Percentiles rank a stretch among this genome's conserved stretches.
These are phyloP conservation scores for Cordyceps cicadae DNA, from an alignment of 2,329 filamentous ascomycete species.

Conservation along the genomic window DNA sequence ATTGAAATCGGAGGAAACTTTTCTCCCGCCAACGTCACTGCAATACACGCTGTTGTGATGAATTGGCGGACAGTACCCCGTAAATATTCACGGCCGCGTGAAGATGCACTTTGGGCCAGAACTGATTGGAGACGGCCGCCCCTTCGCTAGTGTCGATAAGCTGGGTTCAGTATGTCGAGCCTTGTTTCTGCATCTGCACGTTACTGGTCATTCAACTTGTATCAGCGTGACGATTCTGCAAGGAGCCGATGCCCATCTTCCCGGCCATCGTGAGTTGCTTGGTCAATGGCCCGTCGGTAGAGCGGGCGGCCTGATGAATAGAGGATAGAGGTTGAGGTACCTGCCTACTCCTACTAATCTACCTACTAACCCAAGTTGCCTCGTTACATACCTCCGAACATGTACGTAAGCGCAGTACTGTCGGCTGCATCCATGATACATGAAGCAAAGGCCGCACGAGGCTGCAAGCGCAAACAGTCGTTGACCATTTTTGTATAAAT, in stretches of 20 bases:
- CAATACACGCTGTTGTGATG: background rate
- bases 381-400: no score
- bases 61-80: background rate
- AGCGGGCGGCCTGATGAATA: background rate
- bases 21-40: background rate
- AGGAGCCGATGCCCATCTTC: background rate
- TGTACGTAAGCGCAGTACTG: no score
- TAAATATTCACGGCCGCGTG: background rate
- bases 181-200: background rate
- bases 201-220: background rate
- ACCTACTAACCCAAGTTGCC: no score
- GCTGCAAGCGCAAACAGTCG: no score
- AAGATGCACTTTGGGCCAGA: background rate
- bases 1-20: no score
- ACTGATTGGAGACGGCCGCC: background rate
- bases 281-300: background rate
- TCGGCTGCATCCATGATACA: no score
- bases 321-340: background rate
- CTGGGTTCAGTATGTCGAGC: background rate
- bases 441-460: no score
- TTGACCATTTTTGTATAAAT: background rate
- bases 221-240: background rate
- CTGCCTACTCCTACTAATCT: no score
- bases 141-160: background rate
- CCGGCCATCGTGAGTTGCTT: background rate